These are phyloP conservation scores for Xylariaceae sp. DNA, from an alignment of 2,329 filamentous ascomycete genomes.

Conservation along the genomic window DNA sequence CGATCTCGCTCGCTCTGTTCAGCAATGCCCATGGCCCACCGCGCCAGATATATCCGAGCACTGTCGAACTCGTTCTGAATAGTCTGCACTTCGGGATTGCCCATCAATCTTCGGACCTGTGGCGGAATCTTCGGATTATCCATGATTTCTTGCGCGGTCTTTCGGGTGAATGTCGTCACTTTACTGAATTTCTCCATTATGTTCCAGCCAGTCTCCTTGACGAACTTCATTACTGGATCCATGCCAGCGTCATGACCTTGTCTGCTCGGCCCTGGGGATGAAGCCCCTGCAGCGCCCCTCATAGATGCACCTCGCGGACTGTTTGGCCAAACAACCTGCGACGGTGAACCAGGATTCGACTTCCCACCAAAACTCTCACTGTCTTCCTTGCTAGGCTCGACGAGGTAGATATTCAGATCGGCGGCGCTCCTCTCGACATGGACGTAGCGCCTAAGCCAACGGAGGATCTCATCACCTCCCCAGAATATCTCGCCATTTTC, in stretches of 20 bases:
- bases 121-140: conserved; percentile 90
- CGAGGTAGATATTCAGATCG: conserved; percentile 84
- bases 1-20: conserved; percentile 91
- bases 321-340: conserved; percentile 39
- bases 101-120: conserved; percentile 76
- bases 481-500: conserved; percentile 86
- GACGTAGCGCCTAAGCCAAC: conserved; percentile 84
- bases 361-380: conserved; percentile 71
- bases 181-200: conserved; percentile 95
- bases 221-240: conserved; percentile 88
- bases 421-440: conserved; percentile 75
- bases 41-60: conserved; percentile 84
- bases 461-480: conserved; percentile 91
- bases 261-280: conserved; percentile 35
- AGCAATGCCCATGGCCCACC: conserved; percentile 98
- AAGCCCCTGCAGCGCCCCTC: conserved; percentile 35
- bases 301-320: conserved; percentile 30
- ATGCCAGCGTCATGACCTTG: conserved; percentile 61
- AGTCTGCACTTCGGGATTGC: conserved; percentile 90
- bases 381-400: conserved; percentile 84
- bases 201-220: conserved; percentile 95
- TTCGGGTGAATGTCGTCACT: conserved; percentile 89
- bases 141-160: conserved; percentile 85
- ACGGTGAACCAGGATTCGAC: conserved; percentile 44
- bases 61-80: conserved; percentile 97